These are phyloP conservation scores for Ophiosphaerella narmari DNA, from an alignment of 2,329 filamentous ascomycete species.

Conservation along the genomic window DNA sequence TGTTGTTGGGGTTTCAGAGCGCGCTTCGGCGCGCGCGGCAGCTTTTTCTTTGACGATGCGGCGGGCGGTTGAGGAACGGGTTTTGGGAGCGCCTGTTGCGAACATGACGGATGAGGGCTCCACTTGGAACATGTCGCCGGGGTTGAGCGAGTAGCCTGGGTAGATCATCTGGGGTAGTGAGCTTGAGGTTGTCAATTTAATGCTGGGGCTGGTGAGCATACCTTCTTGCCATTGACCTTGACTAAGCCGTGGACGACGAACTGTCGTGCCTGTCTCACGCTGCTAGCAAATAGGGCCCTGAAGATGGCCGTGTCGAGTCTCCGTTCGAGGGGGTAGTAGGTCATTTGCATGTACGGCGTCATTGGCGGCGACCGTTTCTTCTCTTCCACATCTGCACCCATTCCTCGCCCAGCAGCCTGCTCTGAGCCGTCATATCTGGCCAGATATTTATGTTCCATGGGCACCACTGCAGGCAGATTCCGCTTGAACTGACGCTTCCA, in stretches of 20 bases:
- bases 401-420: constrained; percentile 81
- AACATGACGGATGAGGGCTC: constrained; percentile 85
- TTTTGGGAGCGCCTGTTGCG: constrained; percentile 78
- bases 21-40: constrained; percentile 33
- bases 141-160: constrained; percentile 92
- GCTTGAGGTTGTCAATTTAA: not conserved
- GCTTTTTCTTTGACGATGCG: constrained; percentile 35
- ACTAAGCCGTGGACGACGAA: constrained; percentile 93
- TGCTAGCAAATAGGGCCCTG: constrained; percentile 91
- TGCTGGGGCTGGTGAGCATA: constrained; percentile 43
- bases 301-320: constrained; percentile 94
- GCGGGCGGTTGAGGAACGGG: constrained; percentile 34
- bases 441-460: constrained; percentile 81
- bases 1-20: constrained; percentile 12
- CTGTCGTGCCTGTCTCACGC: constrained; percentile 87
- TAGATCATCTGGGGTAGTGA: constrained; percentile 72
- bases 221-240: constrained; percentile 95
- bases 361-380: constrained; percentile 42
- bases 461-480: constrained; percentile 78
- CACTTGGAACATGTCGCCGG: constrained; percentile 97
- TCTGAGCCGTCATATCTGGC: constrained; percentile 81
- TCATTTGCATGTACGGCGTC: constrained; percentile 96
- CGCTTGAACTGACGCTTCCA: constrained; percentile 93
- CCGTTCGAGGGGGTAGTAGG: constrained; percentile 87
- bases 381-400: constrained; percentile 57